Base-by-base conservation (phyloP, 2,329 filamentous ascomycete species). In the Hypoxylon sp. region DNA sequence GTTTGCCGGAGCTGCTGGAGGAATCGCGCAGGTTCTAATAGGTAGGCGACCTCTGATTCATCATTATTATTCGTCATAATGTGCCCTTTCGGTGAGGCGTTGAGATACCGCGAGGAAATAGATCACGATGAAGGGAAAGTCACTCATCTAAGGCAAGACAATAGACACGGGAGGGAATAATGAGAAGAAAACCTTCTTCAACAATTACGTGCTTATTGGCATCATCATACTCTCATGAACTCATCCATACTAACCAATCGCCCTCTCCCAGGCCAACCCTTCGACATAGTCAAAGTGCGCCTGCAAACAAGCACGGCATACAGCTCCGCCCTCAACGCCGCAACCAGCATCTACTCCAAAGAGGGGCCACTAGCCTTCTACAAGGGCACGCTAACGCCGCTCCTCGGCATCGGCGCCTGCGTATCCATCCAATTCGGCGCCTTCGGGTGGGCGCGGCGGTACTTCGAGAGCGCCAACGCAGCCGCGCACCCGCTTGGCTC, bases 371-470 rank as follows among this genome's bases (percentile, higher is more conserved):
- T 92, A 11, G 96, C 96, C 63, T 99, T 99, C 85, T 99, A 79
- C 89, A 99, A 99, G 83, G 96, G 96, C 76, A 98, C 96, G 0
- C 86, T 99, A 62, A 98, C 96, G 4, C 96, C 96, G 0, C 86
- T 99, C 62, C 88, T 99, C 63, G 96, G 96, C 73, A 98, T 99
- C 78, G 96, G 96, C 74, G 96, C 96, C 74, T 99, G 96, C 80
- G 94, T 96, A 50, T 98, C 94, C n/a, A 92, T 99, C 75, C 96
- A 99, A 85, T 99, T 99, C 80, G 96, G 94, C 70, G 96, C 92
- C 75, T 99, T 98, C 86, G 94, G 98, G 85, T 91, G 92, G 77
- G 94, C 95, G 7, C 92, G 93, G 67, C 93, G 96, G 66, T 91
- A 88, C 76, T 90, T 99, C 79, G 95, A 98, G 83, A 84, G 88